Conservation (phyloP, 1,139 yeast species). For the Nakaseomyces kungkrabaensis region DNA sequence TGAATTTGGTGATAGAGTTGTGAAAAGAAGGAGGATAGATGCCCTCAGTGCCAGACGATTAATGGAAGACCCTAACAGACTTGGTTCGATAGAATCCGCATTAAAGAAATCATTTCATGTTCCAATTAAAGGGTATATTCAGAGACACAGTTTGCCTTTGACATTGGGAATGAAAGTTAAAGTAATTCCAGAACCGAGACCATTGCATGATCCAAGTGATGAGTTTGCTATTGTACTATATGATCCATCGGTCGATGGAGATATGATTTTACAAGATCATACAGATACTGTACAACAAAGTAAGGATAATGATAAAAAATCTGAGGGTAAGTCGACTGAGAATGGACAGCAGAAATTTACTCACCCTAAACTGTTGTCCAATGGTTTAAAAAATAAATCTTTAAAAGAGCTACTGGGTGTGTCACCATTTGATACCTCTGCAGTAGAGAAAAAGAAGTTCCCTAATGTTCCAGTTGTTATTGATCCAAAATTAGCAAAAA, state of each 20-base stretch:
- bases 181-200: constrained; percentile 67
- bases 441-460: constrained; percentile 34
- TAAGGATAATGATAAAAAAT: constrained; percentile 17
- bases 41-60: constrained; percentile 44
- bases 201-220: constrained; percentile 85
- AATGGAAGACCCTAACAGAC: constrained; percentile 25
- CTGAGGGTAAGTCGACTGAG: constrained; percentile 8
- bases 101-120: constrained; percentile 38
- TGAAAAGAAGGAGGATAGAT: constrained; percentile 31
- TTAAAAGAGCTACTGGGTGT: constrained; percentile 77
- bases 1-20: constrained; percentile 8
- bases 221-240: constrained; percentile 91
- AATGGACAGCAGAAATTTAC: constrained; percentile 6
- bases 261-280: constrained; percentile 25
- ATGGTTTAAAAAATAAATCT: constrained; percentile 44
- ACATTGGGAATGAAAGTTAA: constrained; percentile 77
- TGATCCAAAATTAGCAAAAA: constrained; percentile 78
- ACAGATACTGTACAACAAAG: constrained; percentile 17
- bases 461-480: constrained; percentile 94
- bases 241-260: constrained; percentile 75
- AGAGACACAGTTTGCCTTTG: constrained; percentile 42
- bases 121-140: constrained; percentile 38
- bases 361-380: constrained; percentile 22
- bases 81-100: constrained; percentile 32
- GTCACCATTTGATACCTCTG: constrained; percentile 31